These are phyloP conservation scores for Populus hybrid DNA, from an alignment of 441 rosid genomes.

Conservation along the genomic window DNA sequence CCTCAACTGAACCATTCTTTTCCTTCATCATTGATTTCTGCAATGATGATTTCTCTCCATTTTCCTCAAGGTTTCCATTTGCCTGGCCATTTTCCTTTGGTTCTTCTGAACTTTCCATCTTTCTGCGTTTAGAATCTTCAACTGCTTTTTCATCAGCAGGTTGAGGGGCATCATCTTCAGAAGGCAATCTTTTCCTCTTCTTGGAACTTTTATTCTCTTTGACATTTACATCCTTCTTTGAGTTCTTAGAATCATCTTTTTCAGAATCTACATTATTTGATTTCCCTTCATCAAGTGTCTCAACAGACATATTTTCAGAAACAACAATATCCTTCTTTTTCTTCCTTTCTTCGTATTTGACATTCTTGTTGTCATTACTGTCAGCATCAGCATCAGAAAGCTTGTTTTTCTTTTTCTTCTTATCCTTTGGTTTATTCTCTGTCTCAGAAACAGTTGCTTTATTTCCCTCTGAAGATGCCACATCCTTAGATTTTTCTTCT, in stretches of 20 bases:
- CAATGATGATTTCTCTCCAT: constrained; percentile 37
- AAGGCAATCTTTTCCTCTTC: constrained; percentile 71
- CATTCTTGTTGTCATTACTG: constrained; percentile 15
- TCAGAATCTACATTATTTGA: constrained; percentile 16
- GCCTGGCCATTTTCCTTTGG: constrained; percentile 18
- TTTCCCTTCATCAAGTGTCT: constrained; percentile 17
- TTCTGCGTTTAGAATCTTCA: constrained; percentile 61
- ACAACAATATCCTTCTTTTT: constrained; percentile 21
- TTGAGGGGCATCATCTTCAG: constrained; percentile 42
- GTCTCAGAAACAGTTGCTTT: constrained; percentile 12
- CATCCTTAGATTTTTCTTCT: constrained; percentile 8
- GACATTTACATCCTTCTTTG: constrained; percentile 16
- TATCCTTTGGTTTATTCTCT: constrained; percentile 25
- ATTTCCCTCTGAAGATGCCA: constrained; percentile 5
- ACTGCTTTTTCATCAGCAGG: constrained; percentile 23
- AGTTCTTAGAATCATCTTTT: constrained; percentile 16
- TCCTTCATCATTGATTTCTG: constrained; percentile 39
- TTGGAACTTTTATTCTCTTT: constrained; percentile 44
- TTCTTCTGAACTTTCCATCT: constrained; percentile 41
- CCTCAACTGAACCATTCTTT: constrained; percentile 60
- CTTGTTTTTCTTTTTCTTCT: constrained; percentile 40
- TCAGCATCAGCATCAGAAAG: constrained; percentile 15
- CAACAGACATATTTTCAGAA: constrained; percentile 4
- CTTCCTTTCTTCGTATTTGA: constrained; percentile 22
- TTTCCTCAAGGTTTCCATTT: constrained; percentile 34